Percentiles rank a stretch among this genome's conserved stretches.
Conservation (phyloP, 2,329 filamentous ascomycete species). For the Fusarium denticulatum region DNA sequence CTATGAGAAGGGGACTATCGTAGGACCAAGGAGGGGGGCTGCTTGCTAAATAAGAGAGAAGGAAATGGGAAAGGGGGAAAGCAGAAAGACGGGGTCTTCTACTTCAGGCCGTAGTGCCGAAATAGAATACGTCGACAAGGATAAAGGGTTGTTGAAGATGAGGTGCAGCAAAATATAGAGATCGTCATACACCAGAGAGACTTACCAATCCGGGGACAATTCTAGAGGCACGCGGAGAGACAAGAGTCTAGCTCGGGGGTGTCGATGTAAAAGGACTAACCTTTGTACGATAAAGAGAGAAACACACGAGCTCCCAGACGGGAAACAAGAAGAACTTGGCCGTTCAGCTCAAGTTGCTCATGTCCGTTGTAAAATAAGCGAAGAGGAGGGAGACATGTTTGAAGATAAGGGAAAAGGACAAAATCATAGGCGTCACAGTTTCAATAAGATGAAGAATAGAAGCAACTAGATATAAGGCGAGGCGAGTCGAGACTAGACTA, state of each 20-base stretch:
- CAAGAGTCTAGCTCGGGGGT: background rate
- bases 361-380: background rate
- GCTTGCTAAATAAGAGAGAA: slow-evolving; percentile 7
- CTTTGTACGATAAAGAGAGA: background rate
- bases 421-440: slow-evolving; percentile 34
- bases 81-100: slow-evolving; percentile 7
- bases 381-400: background rate
- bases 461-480: background rate
- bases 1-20: background rate
- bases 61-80: background rate
- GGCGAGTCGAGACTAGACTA: background rate
- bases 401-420: background rate
- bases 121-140: background rate
- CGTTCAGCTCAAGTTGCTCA: background rate
- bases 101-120: slow-evolving; percentile 1
- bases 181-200: slow-evolving; percentile 42
- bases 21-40: background rate
- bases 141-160: slow-evolving; percentile 16
- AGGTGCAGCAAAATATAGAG: slow-evolving; percentile 32
- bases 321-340: background rate
- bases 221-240: slow-evolving; percentile 18
- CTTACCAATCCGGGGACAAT: slow-evolving; percentile 40
- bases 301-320: slow-evolving; percentile 25
- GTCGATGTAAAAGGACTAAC: background rate
- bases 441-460: background rate